Percentiles rank a stretch among this genome's conserved stretches.
phyloP scores from a whole-genome alignment of 495 filamentous ascomycete species.

The Annulohypoxylon moriforme region DNA sequence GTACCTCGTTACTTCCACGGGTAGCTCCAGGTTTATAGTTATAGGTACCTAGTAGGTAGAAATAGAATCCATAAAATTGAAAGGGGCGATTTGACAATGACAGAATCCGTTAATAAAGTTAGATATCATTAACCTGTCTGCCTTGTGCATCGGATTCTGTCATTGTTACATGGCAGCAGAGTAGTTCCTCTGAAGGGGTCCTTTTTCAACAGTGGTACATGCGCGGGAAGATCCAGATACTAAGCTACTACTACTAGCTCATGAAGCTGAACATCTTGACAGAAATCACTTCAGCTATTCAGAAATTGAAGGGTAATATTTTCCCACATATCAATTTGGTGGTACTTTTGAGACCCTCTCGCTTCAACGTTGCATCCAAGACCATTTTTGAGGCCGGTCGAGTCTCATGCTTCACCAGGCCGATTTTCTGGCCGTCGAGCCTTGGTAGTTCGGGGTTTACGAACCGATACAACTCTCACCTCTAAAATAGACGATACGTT shows the following conservation, averaged over 20 bases:
- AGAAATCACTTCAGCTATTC: neutral
- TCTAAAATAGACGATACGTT: too few relatives aligned
- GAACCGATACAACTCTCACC: neutral
- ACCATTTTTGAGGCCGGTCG: neutral
- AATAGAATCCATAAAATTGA: too few relatives aligned
- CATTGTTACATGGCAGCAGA: too few relatives aligned
- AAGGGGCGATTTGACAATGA: too few relatives aligned
- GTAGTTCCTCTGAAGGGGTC: too few relatives aligned
- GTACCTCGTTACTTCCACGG: neutral
- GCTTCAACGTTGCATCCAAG: neutral
- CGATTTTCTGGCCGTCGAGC: neutral
- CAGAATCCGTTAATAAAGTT: too few relatives aligned
- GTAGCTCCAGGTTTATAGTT: too few relatives aligned
- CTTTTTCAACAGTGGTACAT: too few relatives aligned
- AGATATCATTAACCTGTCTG: too few relatives aligned
- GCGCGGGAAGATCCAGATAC: neutral
- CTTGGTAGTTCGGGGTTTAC: conserved; percentile 20
- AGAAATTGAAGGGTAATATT: neutral
- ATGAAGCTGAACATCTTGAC: neutral
- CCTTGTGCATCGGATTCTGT: too few relatives aligned
- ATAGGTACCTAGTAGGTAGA: too few relatives aligned
- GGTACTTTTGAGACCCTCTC: neutral
- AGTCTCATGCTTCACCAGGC: neutral
- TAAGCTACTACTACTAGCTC: neutral
- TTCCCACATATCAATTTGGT: neutral